Base-by-base conservation (phyloP, 2,329 filamentous ascomycete genomes). In the Aspergillus cejpii region DNA sequence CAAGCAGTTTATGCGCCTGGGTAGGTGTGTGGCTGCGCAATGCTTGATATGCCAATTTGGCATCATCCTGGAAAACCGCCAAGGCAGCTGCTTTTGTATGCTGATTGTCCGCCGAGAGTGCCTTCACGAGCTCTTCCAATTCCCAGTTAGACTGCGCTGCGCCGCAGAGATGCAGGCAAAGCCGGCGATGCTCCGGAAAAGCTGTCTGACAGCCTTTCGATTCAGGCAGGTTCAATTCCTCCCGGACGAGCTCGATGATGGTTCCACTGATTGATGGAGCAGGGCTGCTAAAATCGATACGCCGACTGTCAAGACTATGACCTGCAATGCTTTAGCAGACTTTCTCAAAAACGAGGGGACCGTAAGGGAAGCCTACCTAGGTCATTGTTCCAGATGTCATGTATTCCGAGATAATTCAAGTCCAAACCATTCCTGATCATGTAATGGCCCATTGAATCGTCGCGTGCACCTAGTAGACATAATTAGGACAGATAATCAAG, bases 31-130 rank as follows among this genome's bases (percentile, higher is more conserved):
- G 77, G 6, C 71, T 72, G 23, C 75, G 73, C 11, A 84, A 66
- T 1, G 79, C 70, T 33, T 74, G 66, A 28, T 80, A 71, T 3
- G 79, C 80, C 5, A 82, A 63, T 45, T 80, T 76, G 23, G 75
- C 74, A 55, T 80, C 71, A 40, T 76, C 74, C 47, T 81, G 76
- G 51, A 83, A 78, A 3, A 82, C 70, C 2, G 80, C 79, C 33
- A 82, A 63, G 1, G 79, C 78, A 40, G 82, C 78, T 12, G 80
- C 80, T 64, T 81, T 81, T 39, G 81, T 81, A 50, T 79, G 72
- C 36, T 80, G 69, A 12, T 74, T 74, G 38, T 74, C 64, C 5
- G 73, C 63, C 8, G 80, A 72, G 8, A 83, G 65, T 2, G 70
- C 63, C 46, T 75, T 64, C 58, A 81, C 63, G 54, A 68, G 48